These are phyloP conservation scores for Colletotrichum lupini DNA, from an alignment of 2,329 filamentous ascomycete species.

Conservation along the genomic window DNA sequence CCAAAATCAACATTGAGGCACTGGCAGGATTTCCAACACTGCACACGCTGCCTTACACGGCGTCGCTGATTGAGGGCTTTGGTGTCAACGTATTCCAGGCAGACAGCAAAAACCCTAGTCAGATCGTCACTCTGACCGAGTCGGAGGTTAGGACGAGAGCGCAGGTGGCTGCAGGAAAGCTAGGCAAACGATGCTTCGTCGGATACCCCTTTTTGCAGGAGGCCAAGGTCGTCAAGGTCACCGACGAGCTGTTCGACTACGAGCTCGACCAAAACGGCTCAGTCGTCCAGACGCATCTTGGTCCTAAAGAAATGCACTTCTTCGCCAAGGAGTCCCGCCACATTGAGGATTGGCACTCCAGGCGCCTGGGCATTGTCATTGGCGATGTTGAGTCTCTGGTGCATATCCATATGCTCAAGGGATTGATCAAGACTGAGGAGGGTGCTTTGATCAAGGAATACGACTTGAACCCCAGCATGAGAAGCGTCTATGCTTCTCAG, in stretches of 20 bases:
- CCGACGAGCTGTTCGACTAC: conserved; percentile 94
- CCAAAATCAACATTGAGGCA: conserved; percentile 83
- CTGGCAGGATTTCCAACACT: conserved; percentile 93
- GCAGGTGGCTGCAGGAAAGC: conserved; percentile 78
- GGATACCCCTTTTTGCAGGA: conserved; percentile 97
- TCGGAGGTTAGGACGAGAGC: conserved; percentile 77
- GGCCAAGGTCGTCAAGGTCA: conserved; percentile 87
- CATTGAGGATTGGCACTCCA: conserved; percentile 90
- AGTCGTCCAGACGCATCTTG: conserved; percentile 76
- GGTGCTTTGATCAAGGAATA: conserved; percentile 95
- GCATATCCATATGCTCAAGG: conserved; percentile 93
- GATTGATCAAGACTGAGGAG: conserved; percentile 88
- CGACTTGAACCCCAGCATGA: conserved; percentile 83
- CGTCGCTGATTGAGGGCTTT: conserved; percentile 76
- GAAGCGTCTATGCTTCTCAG: conserved; percentile 92
- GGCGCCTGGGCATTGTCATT: conserved; percentile 87
- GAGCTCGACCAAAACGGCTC: conserved; percentile 74
- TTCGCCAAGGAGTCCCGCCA: conserved; percentile 86
- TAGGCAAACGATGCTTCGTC: conserved; percentile 89
- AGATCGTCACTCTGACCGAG: conserved; percentile 86
- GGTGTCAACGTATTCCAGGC: conserved; percentile 95
- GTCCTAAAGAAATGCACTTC: conserved; percentile 79
- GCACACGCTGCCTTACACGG: conserved; percentile 85
- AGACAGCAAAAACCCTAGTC: conserved; percentile 95
- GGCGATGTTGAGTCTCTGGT: conserved; percentile 89